Percentiles rank a stretch among this genome's conserved stretches.
phyloP scores from a whole-genome alignment of 2,329 filamentous ascomycete species.

The Phyllosticta citribraziliensis region DNA sequence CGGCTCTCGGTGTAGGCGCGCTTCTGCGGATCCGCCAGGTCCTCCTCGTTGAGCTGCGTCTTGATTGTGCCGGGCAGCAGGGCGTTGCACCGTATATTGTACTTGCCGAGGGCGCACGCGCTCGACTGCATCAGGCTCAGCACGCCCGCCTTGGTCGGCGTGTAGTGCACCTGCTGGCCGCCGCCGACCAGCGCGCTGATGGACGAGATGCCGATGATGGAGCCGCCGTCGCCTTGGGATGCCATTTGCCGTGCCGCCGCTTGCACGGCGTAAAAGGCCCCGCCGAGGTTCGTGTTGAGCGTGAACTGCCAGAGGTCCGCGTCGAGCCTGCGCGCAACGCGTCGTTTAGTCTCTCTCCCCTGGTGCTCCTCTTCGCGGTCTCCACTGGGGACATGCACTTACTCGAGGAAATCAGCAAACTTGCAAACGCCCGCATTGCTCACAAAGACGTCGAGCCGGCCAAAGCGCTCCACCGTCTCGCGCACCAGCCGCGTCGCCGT shows the following conservation, averaged over 20 bases:
- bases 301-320: slow-evolving; percentile 62
- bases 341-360: no score
- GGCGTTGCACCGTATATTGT: slow-evolving; percentile 74
- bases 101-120: slow-evolving; percentile 66
- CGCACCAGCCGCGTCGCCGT: slow-evolving; percentile 61
- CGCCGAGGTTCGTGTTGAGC: slow-evolving; percentile 70
- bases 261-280: slow-evolving; percentile 81
- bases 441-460: slow-evolving; percentile 57
- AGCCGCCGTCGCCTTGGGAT: slow-evolving; percentile 53
- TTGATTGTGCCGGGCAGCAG: slow-evolving; percentile 73
- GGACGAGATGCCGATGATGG: slow-evolving; percentile 67
- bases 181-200: slow-evolving; percentile 71
- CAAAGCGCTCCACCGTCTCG: slow-evolving; percentile 52
- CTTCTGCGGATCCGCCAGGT: slow-evolving; percentile 65
- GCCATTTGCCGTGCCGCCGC: slow-evolving; percentile 80
- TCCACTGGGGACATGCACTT: neutral
- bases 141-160: slow-evolving; percentile 78
- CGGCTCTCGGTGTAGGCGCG: slow-evolving; percentile 67
- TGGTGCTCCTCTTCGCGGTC: neutral
- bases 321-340: slow-evolving; percentile 41
- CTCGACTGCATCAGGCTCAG: slow-evolving; percentile 73
- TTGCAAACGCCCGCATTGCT: slow-evolving; percentile 83
- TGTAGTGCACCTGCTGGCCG: slow-evolving; percentile 73
- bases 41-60: slow-evolving; percentile 76
- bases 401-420: slow-evolving; percentile 78